Conservation (phyloP, 768 basidiomycete genomes). For the Hemileccinum rubropunctum region DNA sequence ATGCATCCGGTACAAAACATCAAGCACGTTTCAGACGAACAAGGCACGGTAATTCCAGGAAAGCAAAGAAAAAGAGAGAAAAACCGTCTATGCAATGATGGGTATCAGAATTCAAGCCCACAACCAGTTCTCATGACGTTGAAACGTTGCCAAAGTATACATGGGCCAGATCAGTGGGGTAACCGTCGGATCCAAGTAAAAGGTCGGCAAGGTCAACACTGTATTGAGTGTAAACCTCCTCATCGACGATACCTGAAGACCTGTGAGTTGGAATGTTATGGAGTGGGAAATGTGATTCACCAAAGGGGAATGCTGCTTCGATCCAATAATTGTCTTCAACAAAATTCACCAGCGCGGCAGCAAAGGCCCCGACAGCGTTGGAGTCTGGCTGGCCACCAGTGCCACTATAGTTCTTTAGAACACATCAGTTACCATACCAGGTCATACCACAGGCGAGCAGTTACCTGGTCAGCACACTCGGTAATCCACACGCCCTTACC, state of each 20-base stretch:
- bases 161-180: slow-evolving; percentile 51
- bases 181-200: slow-evolving; percentile 43
- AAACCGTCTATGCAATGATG: slow-evolving; percentile 12
- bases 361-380: slow-evolving; percentile 44
- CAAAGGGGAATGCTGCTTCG: slow-evolving; percentile 52
- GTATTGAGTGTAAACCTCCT: slow-evolving; percentile 20
- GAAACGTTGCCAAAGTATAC: slow-evolving; percentile 38
- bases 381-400: slow-evolving; percentile 34
- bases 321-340: slow-evolving; percentile 41
- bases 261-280: slow-evolving; percentile 4
- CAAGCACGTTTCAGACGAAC: slow-evolving; percentile 11
- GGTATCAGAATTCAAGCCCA: slow-evolving; percentile 12
- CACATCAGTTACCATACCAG: neutral
- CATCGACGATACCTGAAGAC: slow-evolving; percentile 46
- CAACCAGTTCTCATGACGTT: neutral
- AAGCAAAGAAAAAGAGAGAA: neutral
- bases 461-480: slow-evolving; percentile 70
- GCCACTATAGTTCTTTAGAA: slow-evolving; percentile 50
- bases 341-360: slow-evolving; percentile 38
- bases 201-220: slow-evolving; percentile 53
- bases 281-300: slow-evolving; percentile 37
- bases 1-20: slow-evolving; percentile 23
- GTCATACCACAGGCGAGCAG: neutral
- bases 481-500: slow-evolving; percentile 49
- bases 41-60: neutral